Base-by-base conservation (phyloP, 441 rosid genomes). In the Croton laevigatus region DNA sequence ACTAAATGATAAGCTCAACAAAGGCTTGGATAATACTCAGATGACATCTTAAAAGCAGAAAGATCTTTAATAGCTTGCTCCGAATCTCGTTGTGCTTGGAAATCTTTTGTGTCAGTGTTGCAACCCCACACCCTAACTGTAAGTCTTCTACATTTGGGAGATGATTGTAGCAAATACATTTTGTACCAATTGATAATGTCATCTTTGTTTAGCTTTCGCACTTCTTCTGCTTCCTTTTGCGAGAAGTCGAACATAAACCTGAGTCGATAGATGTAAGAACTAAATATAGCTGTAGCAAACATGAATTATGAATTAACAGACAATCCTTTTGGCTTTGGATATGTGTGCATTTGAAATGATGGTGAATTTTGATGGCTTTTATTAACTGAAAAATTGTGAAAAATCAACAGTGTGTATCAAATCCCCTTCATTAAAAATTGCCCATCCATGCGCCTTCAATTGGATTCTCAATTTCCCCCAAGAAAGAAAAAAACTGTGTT, bases 81-180 rank as follows among this genome's bases (percentile, higher is more conserved):
- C 8, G 82, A 59, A 69, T 78, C 82, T 49, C 70, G 23, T 40
- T 69, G 75, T n/a, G 52, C 76, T 71, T 81, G 78, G 32, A 76
- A 73, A 62, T 86, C 96, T 61, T 86, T 84, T 66, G 75, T 22
- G 78, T 82, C 76, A 0, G 88, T 73, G 76, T 91, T 85, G 90
- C 97, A 93, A 73, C 99, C 98, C 99, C 99, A 95, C 13, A 95
- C 87, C 61, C 91, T 82, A 71, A 95, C 81, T 10, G 82, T 85
- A 68, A 95, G 88, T 79, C 96, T 88, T 79, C 99, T 83, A 23
- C 94, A 85, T 66, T 88, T 85, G 0, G 89, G 86, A 11, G 99
- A 95, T 8, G 90, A 74, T 71, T 79, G 86, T n/a, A 71, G 76
- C 77, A 95, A 80, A 81, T 95, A 95, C 12, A 69, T 86, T 76